Evolutionary conservation across 257 asterid genomes (phyloP), one percentile per base, ranked within the genome.

Genomic region (Linderniella brevidens): DNA sequence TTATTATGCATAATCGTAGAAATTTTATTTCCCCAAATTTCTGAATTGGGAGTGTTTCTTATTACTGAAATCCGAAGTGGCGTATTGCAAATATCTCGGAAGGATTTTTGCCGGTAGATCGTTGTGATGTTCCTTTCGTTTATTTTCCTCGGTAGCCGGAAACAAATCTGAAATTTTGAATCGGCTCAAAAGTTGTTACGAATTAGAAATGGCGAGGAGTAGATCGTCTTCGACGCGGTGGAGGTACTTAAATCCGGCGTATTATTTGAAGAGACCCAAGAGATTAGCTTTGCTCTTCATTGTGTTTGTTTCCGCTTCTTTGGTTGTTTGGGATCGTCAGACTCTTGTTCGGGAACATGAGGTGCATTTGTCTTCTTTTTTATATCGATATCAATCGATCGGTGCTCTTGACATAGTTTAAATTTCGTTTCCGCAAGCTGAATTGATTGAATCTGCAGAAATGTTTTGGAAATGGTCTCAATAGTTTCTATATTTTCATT

Each of bases 271-370:
- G 80, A 77, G 96, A 13, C 99, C 99, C 9, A 86, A 82, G 67
- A 92, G 92, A 48, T 73, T 90, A 35, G 93, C 96, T 13, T 54
- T 73, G 67, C 75, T 90, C 12, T 70, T 90, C 62, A 57, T 85
- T 36, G 18, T 74, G 1, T 85, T 85, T 59, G 87, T 90, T 47
- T 58, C 45, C 47, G 70, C 59, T 29, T 65, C 76, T 62, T 69
- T 82, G 37, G 62, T 82, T 54, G 67, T 90, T 42, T 90, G 93
- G 96, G 96, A 90, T 77, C 94, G 99, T 5, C 99, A 85, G 48
- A 75, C 96, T 56, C 69, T 90, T 42, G 61, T 82, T 42, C 85
- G 86, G n/a, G 99, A 90, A 43, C 88, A 90, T 69, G 68, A 85
- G 99, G 99, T 90, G 46, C 52, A 19, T 46, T 48, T 47, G 35